These are phyloP conservation scores for Penicillium sclerotiorum DNA, from an alignment of 2,329 filamentous ascomycete species.

Conservation along the genomic window DNA sequence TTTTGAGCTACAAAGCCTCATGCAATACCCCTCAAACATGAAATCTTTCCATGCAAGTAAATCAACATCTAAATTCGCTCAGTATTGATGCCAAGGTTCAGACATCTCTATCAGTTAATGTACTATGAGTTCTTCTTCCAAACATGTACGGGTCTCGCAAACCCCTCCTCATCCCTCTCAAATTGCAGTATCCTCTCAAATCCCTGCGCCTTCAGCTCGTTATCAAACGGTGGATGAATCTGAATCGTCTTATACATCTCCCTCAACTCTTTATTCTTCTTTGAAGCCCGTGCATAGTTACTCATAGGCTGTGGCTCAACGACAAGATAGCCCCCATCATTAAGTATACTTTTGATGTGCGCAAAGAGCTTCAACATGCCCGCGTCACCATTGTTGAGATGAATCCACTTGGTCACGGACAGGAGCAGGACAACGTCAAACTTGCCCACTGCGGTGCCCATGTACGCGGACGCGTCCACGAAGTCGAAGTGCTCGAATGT, in stretches of 20 bases:
- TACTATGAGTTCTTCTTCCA: conserved; percentile 21
- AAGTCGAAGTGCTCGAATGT: conserved; percentile 31
- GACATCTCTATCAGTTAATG: too few species aligned
- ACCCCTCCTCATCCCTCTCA: conserved; percentile 28
- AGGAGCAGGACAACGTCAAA: conserved; percentile 28
- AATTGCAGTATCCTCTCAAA: conserved; percentile 26
- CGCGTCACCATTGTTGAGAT: conserved; percentile 28
- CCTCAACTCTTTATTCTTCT: conserved; percentile 29
- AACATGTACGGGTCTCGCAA: conserved; percentile 29
- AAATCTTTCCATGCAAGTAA: too few species aligned
- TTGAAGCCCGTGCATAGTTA: conserved; percentile 29
- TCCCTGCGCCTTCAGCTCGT: conserved; percentile 24
- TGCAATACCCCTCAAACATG: too few species aligned
- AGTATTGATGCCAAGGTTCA: too few species aligned
- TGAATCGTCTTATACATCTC: conserved; percentile 28
- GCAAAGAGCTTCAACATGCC: conserved; percentile 25
- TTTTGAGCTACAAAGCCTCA: too few species aligned
- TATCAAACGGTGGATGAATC: conserved; percentile 26
- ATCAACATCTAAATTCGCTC: too few species aligned
- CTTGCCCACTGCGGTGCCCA: conserved; percentile 25
- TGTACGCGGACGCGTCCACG: conserved; percentile 25
- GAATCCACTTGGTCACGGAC: conserved; percentile 29
- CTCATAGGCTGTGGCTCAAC: conserved; percentile 30
- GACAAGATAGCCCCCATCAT: conserved; percentile 29
- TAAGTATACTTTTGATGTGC: conserved; percentile 24